A percentile compares a stretch with the other conserved stretches of the same genome.
These are phyloP conservation scores for Fusarium duplospermum DNA, from an alignment of 2,329 filamentous ascomycete genomes.

Conservation along the genomic window DNA sequence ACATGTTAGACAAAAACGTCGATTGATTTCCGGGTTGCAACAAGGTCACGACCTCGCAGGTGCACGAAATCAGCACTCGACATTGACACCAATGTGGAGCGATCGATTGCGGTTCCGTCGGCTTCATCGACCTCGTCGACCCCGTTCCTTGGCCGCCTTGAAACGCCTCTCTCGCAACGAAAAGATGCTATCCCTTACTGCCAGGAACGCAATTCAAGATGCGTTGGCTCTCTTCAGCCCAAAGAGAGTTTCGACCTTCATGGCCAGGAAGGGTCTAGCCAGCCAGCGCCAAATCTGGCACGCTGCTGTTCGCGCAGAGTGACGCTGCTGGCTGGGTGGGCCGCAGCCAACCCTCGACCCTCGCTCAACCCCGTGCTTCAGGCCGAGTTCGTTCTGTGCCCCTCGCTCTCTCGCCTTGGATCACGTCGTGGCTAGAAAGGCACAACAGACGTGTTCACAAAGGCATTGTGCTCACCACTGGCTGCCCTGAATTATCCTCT, in stretches of 20 bases:
- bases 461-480: not conserved
- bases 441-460: not conserved
- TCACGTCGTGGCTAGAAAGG: not conserved
- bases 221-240: constrained; percentile 18
- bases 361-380: constrained; percentile 40
- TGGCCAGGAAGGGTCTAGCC: constrained; percentile 24
- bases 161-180: not conserved
- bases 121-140: not conserved
- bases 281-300: constrained; percentile 29
- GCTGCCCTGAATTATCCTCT: not conserved
- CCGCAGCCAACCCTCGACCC: constrained; percentile 36
- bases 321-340: constrained; percentile 30
- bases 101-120: constrained; percentile 6
- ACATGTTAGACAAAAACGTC: constrained; percentile 31
- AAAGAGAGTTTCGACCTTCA: constrained; percentile 34
- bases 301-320: constrained; percentile 31
- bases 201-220: constrained; percentile 27
- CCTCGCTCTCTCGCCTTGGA: constrained; percentile 11
- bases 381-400: constrained; percentile 14
- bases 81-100: constrained; percentile 11
- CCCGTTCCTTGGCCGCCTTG: not conserved
- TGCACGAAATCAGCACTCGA: constrained; percentile 26
- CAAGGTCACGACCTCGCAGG: constrained; percentile 27
- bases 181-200: constrained; percentile 14
- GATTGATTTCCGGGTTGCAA: constrained; percentile 14